Percentiles rank a stretch among this genome's conserved stretches.
phyloP scores from a whole-genome alignment of 257 asterid genomes.

The Solanum sparsipilum region DNA sequence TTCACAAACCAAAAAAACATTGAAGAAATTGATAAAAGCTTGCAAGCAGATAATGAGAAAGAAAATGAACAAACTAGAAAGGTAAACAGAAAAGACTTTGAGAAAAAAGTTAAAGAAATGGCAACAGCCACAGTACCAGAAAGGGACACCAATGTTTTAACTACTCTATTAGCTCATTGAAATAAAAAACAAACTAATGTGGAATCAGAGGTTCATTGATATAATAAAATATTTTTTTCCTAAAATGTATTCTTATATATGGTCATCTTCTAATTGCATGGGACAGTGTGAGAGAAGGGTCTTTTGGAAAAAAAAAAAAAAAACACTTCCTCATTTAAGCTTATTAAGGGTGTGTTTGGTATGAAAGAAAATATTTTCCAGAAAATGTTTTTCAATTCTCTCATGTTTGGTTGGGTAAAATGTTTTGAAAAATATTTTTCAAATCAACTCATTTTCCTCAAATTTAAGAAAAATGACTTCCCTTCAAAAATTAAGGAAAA shows the following conservation, averaged over 20 bases:
- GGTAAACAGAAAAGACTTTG: not conserved
- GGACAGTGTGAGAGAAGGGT: not conserved
- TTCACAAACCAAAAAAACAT: not conserved
- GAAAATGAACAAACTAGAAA: not conserved
- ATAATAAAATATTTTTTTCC: not conserved
- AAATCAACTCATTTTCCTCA: no score
- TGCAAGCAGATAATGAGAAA: not conserved
- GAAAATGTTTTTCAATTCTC: no score
- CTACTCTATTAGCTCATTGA: not conserved
- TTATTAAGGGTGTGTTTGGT: not conserved
- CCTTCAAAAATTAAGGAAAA: no score
- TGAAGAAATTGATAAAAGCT: not conserved
- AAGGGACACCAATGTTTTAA: not conserved
- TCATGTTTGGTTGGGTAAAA: no score
- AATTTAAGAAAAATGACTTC: no score
- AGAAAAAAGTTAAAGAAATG: not conserved
- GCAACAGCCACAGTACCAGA: not conserved
- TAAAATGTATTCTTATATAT: not conserved
- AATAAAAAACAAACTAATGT: not conserved
- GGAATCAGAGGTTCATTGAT: not conserved
- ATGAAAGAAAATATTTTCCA: no score
- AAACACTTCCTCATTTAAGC: not conserved
- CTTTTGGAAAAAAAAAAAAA: not conserved
- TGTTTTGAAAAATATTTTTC: no score
- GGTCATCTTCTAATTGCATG: not conserved